Evolutionary conservation across 208 protist species (phyloP).

Genomic region (Crithidia mellificae): DNA sequence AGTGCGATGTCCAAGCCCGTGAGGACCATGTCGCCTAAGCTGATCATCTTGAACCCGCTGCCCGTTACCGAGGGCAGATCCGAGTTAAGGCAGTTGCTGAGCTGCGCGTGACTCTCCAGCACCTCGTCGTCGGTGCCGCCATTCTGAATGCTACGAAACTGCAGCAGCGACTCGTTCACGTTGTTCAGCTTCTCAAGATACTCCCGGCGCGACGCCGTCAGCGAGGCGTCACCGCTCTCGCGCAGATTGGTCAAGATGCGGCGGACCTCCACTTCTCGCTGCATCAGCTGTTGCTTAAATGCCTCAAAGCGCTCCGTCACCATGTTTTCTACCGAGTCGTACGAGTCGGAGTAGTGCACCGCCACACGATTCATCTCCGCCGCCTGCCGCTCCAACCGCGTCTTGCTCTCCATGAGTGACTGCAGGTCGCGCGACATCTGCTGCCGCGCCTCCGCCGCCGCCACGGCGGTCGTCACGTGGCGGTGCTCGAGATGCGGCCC

Average conservation of each 20-base stretch:
- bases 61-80: constrained; percentile 57
- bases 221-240: constrained; percentile 59
- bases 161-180: constrained; percentile 53
- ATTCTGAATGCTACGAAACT: constrained; percentile 50
- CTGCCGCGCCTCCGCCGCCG: constrained; percentile 63
- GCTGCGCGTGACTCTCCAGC: constrained; percentile 46
- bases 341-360: constrained; percentile 61
- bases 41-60: constrained; percentile 57
- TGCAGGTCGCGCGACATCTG: constrained; percentile 57
- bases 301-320: constrained; percentile 74
- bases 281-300: constrained; percentile 69
- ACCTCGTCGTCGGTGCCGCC: constrained; percentile 70
- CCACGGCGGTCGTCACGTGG: constrained; percentile 43
- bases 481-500: constrained; percentile 72
- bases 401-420: constrained; percentile 44
- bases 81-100: constrained; percentile 34
- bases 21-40: constrained; percentile 56
- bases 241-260: constrained; percentile 53
- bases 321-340: constrained; percentile 67
- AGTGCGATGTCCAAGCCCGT: constrained; percentile 51
- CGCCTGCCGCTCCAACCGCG: constrained; percentile 56
- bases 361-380: constrained; percentile 68
- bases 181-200: constrained; percentile 61
- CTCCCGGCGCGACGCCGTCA: constrained; percentile 44
- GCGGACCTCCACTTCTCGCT: constrained; percentile 69